Evolutionary conservation across 2,329 filamentous ascomycete species (phyloP), one percentile per base, ranked within the genome.

Genomic region (Raffaelea deltoideospora): DNA sequence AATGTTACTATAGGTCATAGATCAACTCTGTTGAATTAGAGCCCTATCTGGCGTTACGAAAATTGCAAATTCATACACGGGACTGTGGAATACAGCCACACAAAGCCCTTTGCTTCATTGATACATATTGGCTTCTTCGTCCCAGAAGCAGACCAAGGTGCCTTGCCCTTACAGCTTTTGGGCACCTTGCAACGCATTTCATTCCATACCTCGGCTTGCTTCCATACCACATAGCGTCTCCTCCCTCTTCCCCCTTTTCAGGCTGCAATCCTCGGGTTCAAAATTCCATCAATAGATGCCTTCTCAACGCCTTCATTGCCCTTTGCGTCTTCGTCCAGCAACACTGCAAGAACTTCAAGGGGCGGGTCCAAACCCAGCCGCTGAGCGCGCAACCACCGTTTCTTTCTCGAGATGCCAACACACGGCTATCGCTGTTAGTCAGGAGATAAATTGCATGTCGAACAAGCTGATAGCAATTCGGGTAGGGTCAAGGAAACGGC

Each of bases 361-460:
- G 90, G 88, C 2, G 90, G 90, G 23, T 79, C 69, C n/a, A 98
- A 65, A 3, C 79, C 78, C n/a, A 98, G 63, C 38, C 66, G 67
- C 37, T 93, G 69, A 5, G 90, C 90, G 32, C 90, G 75, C 52
- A 82, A 73, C 90, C 90, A 98, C 24, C 90, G 78, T 60, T 80
- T 83, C 47, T 80, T 61, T 33, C 90, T 76, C 27, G 76, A 61
- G 36, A 88, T 84, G 8, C 90, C 90, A 37, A 94, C 80, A 51
- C 84, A 93, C 2, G 90, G 90, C 84, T 93, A 28, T 28, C 11
- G 50, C 31, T 7, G 17, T 33, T 39, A 37, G 38, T 15, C 7
- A 28, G n/a, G 6, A 8, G 6, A 28, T 8, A n/a, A 28, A 13
- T 28, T 26, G 8, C 13, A 8, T 26, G 23, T 26, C 13, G n/a